phyloP scores from a whole-genome alignment of 495 filamentous ascomycete species.

The Talaromyces trachyspermus region DNA sequence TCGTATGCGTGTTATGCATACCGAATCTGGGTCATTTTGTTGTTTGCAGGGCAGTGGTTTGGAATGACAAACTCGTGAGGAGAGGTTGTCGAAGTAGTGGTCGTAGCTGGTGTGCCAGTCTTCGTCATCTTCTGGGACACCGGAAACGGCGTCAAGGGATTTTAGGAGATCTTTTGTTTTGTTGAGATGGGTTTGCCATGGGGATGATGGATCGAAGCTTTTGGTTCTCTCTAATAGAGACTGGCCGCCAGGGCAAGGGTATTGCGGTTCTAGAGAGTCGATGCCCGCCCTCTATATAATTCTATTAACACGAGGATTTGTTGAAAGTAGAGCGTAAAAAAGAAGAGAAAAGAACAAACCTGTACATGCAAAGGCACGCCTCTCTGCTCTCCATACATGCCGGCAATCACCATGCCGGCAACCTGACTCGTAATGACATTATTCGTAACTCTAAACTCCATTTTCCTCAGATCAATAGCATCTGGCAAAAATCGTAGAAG shows the following conservation, averaged over 20 bases:
- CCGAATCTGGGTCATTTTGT: constrained; percentile 27
- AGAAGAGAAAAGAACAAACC: constrained; percentile 15
- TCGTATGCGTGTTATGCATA: constrained; percentile 48
- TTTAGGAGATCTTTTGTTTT: constrained; percentile 41
- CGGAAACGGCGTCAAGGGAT: constrained; percentile 51
- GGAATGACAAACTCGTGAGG: constrained; percentile 56
- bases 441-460: constrained; percentile 56
- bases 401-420: constrained; percentile 54
- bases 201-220: constrained; percentile 29
- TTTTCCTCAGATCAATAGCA: constrained; percentile 25
- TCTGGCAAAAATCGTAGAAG: constrained; percentile 51
- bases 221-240: constrained; percentile 39
- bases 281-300: constrained; percentile 15
- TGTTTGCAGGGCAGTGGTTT: constrained; percentile 54
- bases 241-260: constrained; percentile 44
- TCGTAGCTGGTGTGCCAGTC: constrained; percentile 59
- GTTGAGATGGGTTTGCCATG: constrained; percentile 53
- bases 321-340: background rate
- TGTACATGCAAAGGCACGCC: constrained; percentile 38
- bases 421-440: constrained; percentile 68
- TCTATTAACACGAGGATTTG: constrained; percentile 23
- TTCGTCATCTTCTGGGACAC: constrained; percentile 41
- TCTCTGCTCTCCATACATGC: constrained; percentile 42
- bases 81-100: constrained; percentile 67
- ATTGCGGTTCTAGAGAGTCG: constrained; percentile 59